Base-by-base conservation (phyloP, 139 green algal genomes). In the Haematococcus sp. region DNA sequence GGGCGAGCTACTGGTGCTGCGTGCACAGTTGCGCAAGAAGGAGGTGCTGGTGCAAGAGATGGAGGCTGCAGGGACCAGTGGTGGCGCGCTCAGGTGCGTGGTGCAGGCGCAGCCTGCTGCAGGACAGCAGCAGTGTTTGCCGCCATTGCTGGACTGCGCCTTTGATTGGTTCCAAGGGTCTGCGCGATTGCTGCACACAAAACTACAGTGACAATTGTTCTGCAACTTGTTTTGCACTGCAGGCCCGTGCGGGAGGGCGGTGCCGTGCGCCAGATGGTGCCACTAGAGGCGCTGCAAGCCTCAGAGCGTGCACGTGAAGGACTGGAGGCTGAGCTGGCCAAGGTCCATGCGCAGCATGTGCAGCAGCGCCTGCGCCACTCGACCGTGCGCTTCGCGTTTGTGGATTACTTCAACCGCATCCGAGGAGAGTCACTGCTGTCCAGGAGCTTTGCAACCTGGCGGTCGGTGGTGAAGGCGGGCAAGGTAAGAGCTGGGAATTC, bases 211-310 rank as follows among this genome's bases (percentile, higher is more conserved):
- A n/a, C n/a, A n/a, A n/a, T n/a, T n/a, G n/a, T n/a, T n/a, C n/a
- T n/a, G n/a, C n/a, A n/a, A n/a, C n/a, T n/a, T n/a, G n/a, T n/a
- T n/a, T n/a, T n/a, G n/a, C n/a, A n/a, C n/a, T 58, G 63, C 40
- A 70, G 63, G 63, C 63, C 63, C 19, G 35, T 2, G 4, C 33
- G 17, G 1, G 35, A 58, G 22, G 33, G 63, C 58, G 63, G 63
- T 23, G 22, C 40, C 4, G 33, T 52, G 7, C 52, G 64, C 7
- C 70, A 70, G 52, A 66, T 83, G 64, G 77, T 83, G 46, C 77
- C 77, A 16, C 28, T 83, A 19, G 77, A 83, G 71, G 77, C 77
- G 22, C 77, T 83, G 30, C 77, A 77, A 7, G 67, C 77, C 0
- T 56, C 67, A 2, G 77, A 83, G 66, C 35, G 33, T 23, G 46